Percentiles rank a stretch among this genome's conserved stretches.
Evolutionary conservation across 2,329 filamentous ascomycete genomes (phyloP).

Genomic region (Calonectria fujianensis): DNA sequence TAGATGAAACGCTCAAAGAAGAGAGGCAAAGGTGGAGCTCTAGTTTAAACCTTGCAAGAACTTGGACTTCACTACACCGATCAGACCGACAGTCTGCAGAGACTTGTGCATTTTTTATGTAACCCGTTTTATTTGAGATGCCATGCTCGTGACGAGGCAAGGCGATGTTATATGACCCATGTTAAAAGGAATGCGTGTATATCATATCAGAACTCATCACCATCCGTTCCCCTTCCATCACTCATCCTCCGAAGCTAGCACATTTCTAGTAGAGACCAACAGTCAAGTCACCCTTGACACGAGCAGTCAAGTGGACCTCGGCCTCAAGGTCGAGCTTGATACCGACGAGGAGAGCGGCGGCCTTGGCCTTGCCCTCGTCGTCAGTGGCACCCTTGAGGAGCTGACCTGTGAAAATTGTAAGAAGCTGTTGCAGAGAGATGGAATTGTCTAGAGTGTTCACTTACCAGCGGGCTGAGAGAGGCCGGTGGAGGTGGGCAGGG

Average conservation of each 20-base stretch:
- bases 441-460: not conserved
- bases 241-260: constrained; percentile 2
- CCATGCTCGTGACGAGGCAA: not conserved
- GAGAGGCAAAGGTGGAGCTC: not conserved
- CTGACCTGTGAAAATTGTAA: constrained; percentile 60
- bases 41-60: constrained; percentile 12
- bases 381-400: constrained; percentile 75
- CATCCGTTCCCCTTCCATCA: not conserved
- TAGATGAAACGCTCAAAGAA: constrained; percentile 4
- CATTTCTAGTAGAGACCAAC: constrained; percentile 59
- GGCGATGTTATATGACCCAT: constrained; percentile 2
- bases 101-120: not conserved
- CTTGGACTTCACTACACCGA: constrained; percentile 13
- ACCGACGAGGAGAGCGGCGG: constrained; percentile 74
- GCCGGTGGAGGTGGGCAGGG: constrained; percentile 57
- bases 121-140: constrained; percentile 4
- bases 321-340: constrained; percentile 79
- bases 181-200: constrained; percentile 22
- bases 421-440: constrained; percentile 39
- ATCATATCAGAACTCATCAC: constrained; percentile 20
- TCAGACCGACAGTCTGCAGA: not conserved
- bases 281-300: constrained; percentile 76
- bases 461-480: constrained; percentile 59
- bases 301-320: constrained; percentile 76
- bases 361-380: constrained; percentile 74